Conservation (phyloP, 2,329 filamentous ascomycete genomes). For the Verticillium alfalfae region DNA sequence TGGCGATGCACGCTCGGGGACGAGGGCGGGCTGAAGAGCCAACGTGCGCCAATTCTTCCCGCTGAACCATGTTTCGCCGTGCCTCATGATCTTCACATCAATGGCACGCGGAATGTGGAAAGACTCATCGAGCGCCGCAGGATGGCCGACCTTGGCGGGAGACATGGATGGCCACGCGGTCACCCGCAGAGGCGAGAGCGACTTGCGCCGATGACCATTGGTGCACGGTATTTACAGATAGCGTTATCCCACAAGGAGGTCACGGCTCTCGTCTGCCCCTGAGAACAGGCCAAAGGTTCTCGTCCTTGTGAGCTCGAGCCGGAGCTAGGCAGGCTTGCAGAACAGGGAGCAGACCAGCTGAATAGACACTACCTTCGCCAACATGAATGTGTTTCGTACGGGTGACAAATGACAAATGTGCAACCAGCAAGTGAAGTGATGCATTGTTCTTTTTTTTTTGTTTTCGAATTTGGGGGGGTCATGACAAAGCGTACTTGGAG, state of each 20-base stretch:
- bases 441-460: too few relatives aligned
- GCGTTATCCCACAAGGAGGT: background rate
- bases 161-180: background rate
- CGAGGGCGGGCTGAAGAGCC: slow-evolving; percentile 1
- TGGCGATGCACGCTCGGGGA: slow-evolving; percentile 8
- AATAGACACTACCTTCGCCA: background rate
- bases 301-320: background rate
- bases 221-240: background rate
- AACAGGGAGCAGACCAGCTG: background rate
- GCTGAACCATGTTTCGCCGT: background rate
- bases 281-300: background rate
- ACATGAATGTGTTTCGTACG: background rate
- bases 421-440: too few relatives aligned
- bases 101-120: background rate
- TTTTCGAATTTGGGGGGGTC: background rate
- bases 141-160: background rate
- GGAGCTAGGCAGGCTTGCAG: background rate
- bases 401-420: background rate
- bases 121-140: background rate
- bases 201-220: background rate
- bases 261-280: background rate
- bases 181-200: background rate
- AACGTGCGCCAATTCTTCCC: background rate
- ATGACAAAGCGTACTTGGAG: background rate
- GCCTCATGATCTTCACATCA: background rate